Percentiles rank a stretch among this genome's conserved stretches.
Evolutionary conservation across 2,329 filamentous ascomycete species (phyloP).

Genomic region (Penicillium sp.): DNA sequence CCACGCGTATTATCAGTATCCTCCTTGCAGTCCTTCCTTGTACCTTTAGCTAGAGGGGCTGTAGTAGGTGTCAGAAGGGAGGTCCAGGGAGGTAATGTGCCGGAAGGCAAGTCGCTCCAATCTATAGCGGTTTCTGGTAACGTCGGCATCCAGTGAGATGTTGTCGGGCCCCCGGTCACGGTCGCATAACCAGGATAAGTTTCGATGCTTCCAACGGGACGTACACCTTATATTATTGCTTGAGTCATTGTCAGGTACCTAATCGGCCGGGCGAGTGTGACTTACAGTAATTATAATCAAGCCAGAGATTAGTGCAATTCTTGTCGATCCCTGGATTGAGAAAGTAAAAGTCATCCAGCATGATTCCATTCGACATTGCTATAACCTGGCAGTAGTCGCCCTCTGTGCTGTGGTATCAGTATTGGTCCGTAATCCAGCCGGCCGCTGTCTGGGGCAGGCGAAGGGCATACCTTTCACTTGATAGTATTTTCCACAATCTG

Average conservation of each 20-base stretch:
- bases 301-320: too few relatives aligned
- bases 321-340: too few relatives aligned
- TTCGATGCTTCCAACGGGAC: too few relatives aligned
- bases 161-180: not conserved
- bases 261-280: too few relatives aligned
- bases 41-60: not conserved
- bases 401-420: not conserved
- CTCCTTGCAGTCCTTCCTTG: slow-evolving; percentile 4
- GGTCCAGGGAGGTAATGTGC: not conserved
- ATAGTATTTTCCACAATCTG: not conserved
- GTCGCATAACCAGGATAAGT: not conserved
- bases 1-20: not conserved
- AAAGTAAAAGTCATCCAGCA: too few relatives aligned
- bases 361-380: too few relatives aligned
- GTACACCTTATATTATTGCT: too few relatives aligned
- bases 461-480: not conserved
- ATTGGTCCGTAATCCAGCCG: not conserved
- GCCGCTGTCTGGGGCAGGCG: too few relatives aligned
- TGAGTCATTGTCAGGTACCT: too few relatives aligned
- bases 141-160: not conserved
- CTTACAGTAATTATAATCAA: too few relatives aligned
- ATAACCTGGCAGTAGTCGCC: not conserved
- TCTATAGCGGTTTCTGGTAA: not conserved
- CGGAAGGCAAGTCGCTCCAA: not conserved
- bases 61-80: not conserved